Conservation (phyloP, 2,329 filamentous ascomycete genomes). For the Alternaria longipes region DNA sequence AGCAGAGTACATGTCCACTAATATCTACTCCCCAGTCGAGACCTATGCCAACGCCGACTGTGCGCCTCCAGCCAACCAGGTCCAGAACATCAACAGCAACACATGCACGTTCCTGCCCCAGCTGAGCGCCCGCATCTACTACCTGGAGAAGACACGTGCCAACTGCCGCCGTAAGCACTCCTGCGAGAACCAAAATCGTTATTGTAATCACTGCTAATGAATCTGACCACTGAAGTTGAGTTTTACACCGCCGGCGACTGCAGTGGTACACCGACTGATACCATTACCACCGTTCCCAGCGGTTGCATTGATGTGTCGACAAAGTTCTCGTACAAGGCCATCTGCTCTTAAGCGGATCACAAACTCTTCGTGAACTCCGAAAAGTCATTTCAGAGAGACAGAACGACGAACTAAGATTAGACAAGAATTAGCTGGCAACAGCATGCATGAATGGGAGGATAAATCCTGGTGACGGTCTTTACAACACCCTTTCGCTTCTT, state of each 20-base stretch:
- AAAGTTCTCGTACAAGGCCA: slow-evolving; percentile 10
- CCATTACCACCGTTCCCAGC: slow-evolving; percentile 9
- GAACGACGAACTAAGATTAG: not conserved
- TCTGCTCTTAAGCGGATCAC: not conserved
- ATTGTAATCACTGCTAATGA: not conserved
- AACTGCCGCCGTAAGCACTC: slow-evolving; percentile 11
- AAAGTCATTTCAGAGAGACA: not conserved
- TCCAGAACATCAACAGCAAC: slow-evolving; percentile 17
- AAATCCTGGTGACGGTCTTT: not conserved
- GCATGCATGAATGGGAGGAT: not conserved
- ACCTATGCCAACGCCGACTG: slow-evolving; percentile 6
- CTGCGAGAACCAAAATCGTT: not conserved
- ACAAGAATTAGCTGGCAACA: not conserved
- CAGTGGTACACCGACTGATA: not conserved
- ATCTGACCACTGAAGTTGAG: slow-evolving; percentile 1
- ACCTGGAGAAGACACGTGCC: slow-evolving; percentile 12
- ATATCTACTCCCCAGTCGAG: slow-evolving; percentile 3
- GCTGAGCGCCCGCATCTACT: slow-evolving; percentile 10
- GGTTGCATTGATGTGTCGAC: slow-evolving; percentile 10
- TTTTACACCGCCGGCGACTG: slow-evolving; percentile 8
- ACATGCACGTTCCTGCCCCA: slow-evolving; percentile 6
- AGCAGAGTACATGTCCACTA: not conserved
- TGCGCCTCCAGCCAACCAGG: not conserved
- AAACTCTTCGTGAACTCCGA: not conserved
- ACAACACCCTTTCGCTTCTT: not conserved